Percentiles rank a stretch among this genome's conserved stretches.
phyloP scores from a whole-genome alignment of 805 yeast genomes.

The Candida ovalis region DNA sequence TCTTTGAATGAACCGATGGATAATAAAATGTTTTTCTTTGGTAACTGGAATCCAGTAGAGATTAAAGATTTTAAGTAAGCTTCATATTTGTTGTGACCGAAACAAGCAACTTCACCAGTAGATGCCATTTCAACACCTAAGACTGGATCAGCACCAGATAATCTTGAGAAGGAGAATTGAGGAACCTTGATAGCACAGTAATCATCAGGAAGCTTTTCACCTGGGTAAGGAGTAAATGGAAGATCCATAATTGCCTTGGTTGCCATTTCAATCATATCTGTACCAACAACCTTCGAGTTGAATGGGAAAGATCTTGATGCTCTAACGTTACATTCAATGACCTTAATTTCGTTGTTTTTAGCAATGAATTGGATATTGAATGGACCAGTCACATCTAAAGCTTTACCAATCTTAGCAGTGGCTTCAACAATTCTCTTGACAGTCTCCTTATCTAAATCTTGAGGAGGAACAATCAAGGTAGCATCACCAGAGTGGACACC shows the following conservation, averaged over 20 bases:
- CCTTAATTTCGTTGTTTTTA: slow-evolving; percentile 93
- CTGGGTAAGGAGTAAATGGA: slow-evolving; percentile 88
- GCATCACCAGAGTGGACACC: slow-evolving; percentile 99
- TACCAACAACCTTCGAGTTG: slow-evolving; percentile 94
- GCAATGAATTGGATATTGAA: slow-evolving; percentile 98
- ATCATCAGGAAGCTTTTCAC: slow-evolving; percentile 82
- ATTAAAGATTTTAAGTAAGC: slow-evolving; percentile 93
- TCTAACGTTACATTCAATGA: slow-evolving; percentile 96
- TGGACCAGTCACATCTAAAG: slow-evolving; percentile 96
- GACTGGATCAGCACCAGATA: slow-evolving; percentile 97
- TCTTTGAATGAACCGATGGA: slow-evolving; percentile 97
- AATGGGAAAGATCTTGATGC: slow-evolving; percentile 99
- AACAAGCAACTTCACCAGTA: slow-evolving; percentile 97
- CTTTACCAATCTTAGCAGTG: slow-evolving; percentile 89
- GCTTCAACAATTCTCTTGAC: slow-evolving; percentile 77
- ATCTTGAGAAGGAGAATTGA: slow-evolving; percentile 93
- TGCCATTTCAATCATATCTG: slow-evolving; percentile 95
- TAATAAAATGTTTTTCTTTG: slow-evolving; percentile 88
- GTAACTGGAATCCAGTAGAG: slow-evolving; percentile 92
- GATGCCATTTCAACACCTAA: slow-evolving; percentile 99
- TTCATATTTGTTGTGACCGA: slow-evolving; percentile 94
- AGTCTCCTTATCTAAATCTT: slow-evolving; percentile 59
- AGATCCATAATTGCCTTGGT: slow-evolving; percentile 90
- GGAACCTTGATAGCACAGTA: slow-evolving; percentile 97
- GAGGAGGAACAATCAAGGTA: slow-evolving; percentile 91